These are phyloP conservation scores for Dactylorhiza incarnata DNA, from an alignment of 106 monocot genomes.

Conservation along the genomic window DNA sequence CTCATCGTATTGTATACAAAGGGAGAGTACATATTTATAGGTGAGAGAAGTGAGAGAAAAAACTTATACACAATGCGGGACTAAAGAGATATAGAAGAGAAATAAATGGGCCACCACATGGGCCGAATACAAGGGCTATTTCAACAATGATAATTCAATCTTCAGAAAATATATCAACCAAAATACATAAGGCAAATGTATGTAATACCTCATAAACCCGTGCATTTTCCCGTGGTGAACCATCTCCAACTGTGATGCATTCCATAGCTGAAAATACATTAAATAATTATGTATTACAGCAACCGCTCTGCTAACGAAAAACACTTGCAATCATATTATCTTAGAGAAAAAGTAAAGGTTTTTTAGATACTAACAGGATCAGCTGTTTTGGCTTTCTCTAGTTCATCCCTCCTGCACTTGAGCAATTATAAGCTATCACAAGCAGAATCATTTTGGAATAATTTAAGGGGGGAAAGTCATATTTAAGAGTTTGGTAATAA, in stretches of 20 bases:
- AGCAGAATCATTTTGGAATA: not conserved
- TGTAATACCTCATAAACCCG: constrained; percentile 87
- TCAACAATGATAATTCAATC: not conserved
- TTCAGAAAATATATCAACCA: not conserved
- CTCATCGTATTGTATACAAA: no score
- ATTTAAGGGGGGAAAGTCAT: not conserved
- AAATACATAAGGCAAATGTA: not conserved
- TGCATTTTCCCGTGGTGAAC: constrained; percentile 97
- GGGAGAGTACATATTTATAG: no score
- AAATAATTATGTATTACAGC: not conserved
- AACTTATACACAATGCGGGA: no score
- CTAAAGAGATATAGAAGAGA: no score
- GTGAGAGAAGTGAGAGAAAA: no score
- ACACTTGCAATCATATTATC: not conserved
- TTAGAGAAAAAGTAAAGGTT: not conserved
- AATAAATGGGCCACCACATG: no score
- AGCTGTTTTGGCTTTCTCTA: constrained; percentile 81
- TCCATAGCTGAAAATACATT: constrained; percentile 67
- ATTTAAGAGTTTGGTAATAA: no score
- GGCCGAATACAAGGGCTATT: no score
- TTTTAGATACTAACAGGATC: constrained; percentile 51
- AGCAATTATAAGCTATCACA: not conserved
- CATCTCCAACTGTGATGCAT: constrained; percentile 98
- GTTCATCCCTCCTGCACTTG: constrained; percentile 70
- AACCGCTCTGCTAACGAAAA: not conserved